A percentile compares a stretch with the other conserved stretches of the same genome.
Conservation (phyloP, 441 rosid genomes). For the Biscutella laevigata region DNA sequence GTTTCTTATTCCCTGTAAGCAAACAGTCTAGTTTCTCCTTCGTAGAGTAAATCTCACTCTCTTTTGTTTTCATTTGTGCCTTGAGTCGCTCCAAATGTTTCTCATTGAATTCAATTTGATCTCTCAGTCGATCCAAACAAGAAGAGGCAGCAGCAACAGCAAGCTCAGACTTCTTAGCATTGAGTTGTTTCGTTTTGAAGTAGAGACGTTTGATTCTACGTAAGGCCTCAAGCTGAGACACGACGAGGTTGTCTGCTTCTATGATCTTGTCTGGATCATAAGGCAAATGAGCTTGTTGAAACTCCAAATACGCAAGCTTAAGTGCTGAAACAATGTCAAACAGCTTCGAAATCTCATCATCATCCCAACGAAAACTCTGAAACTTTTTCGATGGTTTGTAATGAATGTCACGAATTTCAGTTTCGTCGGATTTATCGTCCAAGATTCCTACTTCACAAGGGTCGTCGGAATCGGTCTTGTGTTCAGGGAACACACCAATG, state of each 20-base stretch:
- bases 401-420: slow-evolving; percentile 11
- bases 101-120: slow-evolving; percentile 37
- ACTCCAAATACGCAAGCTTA: slow-evolving; percentile 47
- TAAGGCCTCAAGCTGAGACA: slow-evolving; percentile 42
- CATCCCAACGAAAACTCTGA: slow-evolving; percentile 7
- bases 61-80: slow-evolving; percentile 32
- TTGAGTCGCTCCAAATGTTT: slow-evolving; percentile 37
- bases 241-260: slow-evolving; percentile 45
- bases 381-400: slow-evolving; percentile 19
- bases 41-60: slow-evolving; percentile 31
- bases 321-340: slow-evolving; percentile 40
- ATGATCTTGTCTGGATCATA: slow-evolving; percentile 48
- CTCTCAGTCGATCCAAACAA: slow-evolving; percentile 21
- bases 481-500: slow-evolving; percentile 41
- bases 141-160: slow-evolving; percentile 21
- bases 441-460: slow-evolving; percentile 23
- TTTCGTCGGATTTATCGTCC: slow-evolving; percentile 27
- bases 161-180: slow-evolving; percentile 12
- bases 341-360: slow-evolving; percentile 28
- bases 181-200: slow-evolving; percentile 32
- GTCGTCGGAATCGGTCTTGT: slow-evolving; percentile 6
- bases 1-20: slow-evolving; percentile 23
- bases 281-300: slow-evolving; percentile 64
- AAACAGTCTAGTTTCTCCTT: slow-evolving; percentile 35
- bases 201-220: slow-evolving; percentile 35